Conservation (phyloP, 257 asterid species). For the Rauvolfia tetraphylla region DNA sequence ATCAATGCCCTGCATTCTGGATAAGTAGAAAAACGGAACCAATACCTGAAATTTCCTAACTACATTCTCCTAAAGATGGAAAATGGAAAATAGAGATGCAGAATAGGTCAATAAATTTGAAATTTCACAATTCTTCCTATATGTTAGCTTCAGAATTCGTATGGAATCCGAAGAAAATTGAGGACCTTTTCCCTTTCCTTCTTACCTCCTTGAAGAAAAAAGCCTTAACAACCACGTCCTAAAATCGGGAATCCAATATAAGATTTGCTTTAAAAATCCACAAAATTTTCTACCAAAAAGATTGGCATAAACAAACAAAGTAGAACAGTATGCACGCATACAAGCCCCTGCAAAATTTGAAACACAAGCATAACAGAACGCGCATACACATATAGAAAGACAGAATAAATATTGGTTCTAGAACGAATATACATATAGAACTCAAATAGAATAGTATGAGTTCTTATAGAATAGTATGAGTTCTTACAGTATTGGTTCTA, state of each 20-base stretch:
- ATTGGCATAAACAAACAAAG: not conserved
- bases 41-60: not conserved
- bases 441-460: not conserved
- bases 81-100: not conserved
- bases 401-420: slow-evolving; percentile 64
- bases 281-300: not conserved
- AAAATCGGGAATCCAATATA: not conserved
- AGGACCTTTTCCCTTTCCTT: not conserved
- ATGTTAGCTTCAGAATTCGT: not conserved
- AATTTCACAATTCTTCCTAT: not conserved
- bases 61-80: not conserved
- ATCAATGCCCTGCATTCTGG: no score
- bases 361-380: not conserved
- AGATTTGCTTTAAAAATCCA: not conserved
- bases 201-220: not conserved
- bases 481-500: slow-evolving; percentile 77
- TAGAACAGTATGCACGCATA: not conserved
- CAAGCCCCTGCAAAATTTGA: not conserved
- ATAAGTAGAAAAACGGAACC: not conserved
- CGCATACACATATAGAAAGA: not conserved
- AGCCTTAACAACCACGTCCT: not conserved
- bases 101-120: not conserved
- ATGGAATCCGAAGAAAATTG: not conserved
- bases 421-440: no score
- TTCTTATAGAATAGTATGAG: slow-evolving; percentile 2